Percentiles rank a stretch among this genome's conserved stretches.
Conservation (phyloP, 2,329 filamentous ascomycete genomes). For the Botrytis galanthina region DNA sequence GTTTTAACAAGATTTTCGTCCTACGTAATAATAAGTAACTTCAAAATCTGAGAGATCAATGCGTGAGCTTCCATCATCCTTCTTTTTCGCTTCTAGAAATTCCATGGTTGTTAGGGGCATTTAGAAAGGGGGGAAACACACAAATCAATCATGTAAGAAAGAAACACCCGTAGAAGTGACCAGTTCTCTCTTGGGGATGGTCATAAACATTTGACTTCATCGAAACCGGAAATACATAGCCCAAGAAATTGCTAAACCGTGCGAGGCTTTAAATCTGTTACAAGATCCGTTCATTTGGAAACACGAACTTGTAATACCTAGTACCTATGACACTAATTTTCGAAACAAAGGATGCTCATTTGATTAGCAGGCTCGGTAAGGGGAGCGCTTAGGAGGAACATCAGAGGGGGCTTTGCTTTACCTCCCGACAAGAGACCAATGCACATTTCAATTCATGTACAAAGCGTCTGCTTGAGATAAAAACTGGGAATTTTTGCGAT, state of each 20-base stretch:
- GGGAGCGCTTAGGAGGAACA: constrained; percentile 1
- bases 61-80: neutral
- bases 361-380: neutral
- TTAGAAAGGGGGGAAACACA: neutral
- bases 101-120: neutral
- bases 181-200: neutral
- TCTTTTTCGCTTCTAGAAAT: constrained; percentile 6
- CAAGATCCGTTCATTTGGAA: constrained; percentile 18
- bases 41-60: neutral
- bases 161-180: neutral
- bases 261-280: constrained; percentile 10
- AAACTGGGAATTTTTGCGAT: neutral
- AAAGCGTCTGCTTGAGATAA: neutral
- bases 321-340: neutral
- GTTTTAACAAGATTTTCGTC: neutral
- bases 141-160: neutral
- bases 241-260: constrained; percentile 1
- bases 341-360: constrained; percentile 19
- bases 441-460: neutral
- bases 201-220: neutral
- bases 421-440: neutral
- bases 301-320: neutral
- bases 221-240: neutral
- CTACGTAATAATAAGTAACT: neutral
- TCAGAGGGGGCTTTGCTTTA: neutral